Percentiles rank a stretch among this genome's conserved stretches.
phyloP scores from a whole-genome alignment of 2,329 filamentous ascomycete genomes.

The Pseudogymnoascus verrucosus region DNA sequence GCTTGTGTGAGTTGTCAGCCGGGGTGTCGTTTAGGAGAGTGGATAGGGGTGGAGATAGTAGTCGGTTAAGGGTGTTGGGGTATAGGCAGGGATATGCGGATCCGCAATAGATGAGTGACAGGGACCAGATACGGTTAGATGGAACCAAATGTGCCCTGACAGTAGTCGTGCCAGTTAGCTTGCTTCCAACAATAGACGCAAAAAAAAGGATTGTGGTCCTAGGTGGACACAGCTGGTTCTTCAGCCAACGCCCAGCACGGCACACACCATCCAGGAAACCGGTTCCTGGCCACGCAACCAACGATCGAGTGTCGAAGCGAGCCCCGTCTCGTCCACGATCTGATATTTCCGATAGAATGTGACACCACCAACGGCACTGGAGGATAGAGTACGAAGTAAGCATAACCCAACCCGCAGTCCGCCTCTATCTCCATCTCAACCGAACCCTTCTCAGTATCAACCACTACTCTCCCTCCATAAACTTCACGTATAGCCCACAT shows the following conservation, averaged over 20 bases:
- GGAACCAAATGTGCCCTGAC: background rate
- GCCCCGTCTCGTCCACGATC: background rate
- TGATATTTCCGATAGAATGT: background rate
- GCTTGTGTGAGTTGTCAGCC: background rate
- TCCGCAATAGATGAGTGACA: background rate
- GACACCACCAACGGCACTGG: background rate
- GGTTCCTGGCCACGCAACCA: background rate
- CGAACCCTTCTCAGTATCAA: background rate
- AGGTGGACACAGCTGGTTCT: background rate
- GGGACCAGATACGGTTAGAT: background rate
- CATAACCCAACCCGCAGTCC: background rate
- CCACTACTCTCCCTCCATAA: background rate
- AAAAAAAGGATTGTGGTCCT: background rate
- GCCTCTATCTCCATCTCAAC: background rate
- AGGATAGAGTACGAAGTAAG: background rate
- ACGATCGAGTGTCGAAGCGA: background rate
- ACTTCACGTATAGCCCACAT: background rate
- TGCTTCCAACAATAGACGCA: constrained; percentile 1
- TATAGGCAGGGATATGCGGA: background rate
- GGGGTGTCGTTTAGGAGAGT: background rate
- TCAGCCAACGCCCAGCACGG: background rate
- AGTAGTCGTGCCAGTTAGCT: background rate
- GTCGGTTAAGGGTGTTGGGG: background rate
- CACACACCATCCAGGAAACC: background rate
- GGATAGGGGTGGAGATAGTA: background rate